Base-by-base conservation (phyloP, 2,329 filamentous ascomycete genomes). In the Alternaria infectoria region DNA sequence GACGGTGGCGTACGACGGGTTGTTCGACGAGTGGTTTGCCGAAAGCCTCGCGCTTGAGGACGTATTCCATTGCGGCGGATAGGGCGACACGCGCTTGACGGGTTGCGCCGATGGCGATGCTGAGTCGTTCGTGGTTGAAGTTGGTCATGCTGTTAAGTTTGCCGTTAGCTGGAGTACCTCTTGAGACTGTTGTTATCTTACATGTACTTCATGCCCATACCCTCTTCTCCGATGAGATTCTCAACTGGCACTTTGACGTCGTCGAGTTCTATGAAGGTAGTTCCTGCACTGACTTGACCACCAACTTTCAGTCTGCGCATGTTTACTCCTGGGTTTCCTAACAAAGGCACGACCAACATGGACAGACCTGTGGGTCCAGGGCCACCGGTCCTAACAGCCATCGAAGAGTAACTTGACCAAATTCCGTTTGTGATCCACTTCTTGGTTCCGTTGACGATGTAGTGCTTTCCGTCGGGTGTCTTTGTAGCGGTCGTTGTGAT, bases 51-150 rank as follows among this genome's bases (percentile, higher is more conserved):
- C 89, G 84, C 78, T 89, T 89, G 66, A 91, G 76, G 23, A 86
- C 85, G 71, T 91, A 91, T 55, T 86, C 85, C 67, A 90, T 87
- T 0, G 89, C 89, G 0, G 86, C 76, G 13, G 83, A 79, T 2
- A 91, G 81, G 1, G 87, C 89, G 3, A 90, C 88, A 9, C 86
- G 83, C 0, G 89, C 84, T 71, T 89, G 84, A 3, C 91, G 83
- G 2, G 89, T 90, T 1, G 86, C 85, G 0, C 86, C 86, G 13
- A 93, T 86, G 1, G 88, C 84, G 66, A 93, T 91, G 15, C 84
- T 85, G 11, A 93, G 82, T 0, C 91, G 86, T 77, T 93, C 91
- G 77, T 93, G 90, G 81, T 93, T 93, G 85, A 93, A 93, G 80
- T 93, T 92, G 57, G 87, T 90, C 89, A 91, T 92, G 59, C 68